Percentiles rank a stretch among this genome's conserved stretches.
These are phyloP conservation scores for Calonectria ilicicola DNA, from an alignment of 2,329 filamentous ascomycete species.

Conservation along the genomic window DNA sequence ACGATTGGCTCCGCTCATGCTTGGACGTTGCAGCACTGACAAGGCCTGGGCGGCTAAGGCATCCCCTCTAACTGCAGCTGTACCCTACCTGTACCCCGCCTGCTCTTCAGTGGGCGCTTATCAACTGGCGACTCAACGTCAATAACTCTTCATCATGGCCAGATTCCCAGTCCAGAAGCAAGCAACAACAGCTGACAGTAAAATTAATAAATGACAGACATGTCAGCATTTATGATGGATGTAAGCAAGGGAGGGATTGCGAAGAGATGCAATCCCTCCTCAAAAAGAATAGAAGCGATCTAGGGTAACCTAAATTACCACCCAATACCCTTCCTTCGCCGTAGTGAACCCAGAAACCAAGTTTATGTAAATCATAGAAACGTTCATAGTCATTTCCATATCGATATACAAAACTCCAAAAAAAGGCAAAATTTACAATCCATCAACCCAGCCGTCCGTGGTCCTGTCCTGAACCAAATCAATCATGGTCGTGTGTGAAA, in stretches of 20 bases:
- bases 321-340: background rate
- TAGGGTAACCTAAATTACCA: background rate
- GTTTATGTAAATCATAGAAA: constrained; percentile 1
- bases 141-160: background rate
- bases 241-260: background rate
- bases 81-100: background rate
- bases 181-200: background rate
- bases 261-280: background rate
- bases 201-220: background rate
- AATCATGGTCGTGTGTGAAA: constrained; percentile 6
- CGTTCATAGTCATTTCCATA: constrained; percentile 35
- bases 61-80: background rate
- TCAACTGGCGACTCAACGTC: background rate
- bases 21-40: background rate
- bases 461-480: constrained; percentile 37
- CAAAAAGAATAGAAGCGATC: background rate
- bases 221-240: background rate
- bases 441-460: constrained; percentile 22
- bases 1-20: constrained; percentile 12
- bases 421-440: constrained; percentile 11
- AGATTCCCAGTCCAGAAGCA: background rate
- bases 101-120: background rate
- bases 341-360: background rate
- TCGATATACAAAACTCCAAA: constrained; percentile 37
- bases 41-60: background rate